Percentiles rank a stretch among this genome's conserved stretches.
phyloP scores from a whole-genome alignment of 2,329 filamentous ascomycete genomes.

The Conoideocrella luteorostrata region DNA sequence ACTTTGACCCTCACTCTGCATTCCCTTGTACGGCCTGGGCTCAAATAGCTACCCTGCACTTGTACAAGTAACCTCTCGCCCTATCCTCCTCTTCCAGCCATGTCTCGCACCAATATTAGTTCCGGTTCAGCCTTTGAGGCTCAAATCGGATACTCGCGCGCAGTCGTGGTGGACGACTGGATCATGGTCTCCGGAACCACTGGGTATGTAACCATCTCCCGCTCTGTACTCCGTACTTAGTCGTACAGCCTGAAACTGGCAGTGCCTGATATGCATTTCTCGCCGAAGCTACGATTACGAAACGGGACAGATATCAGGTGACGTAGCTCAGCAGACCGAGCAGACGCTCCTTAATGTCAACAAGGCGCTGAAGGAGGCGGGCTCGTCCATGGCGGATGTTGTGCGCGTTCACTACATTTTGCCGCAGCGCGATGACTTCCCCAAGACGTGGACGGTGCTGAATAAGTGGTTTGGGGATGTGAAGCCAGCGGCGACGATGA shows the following conservation, averaged over 20 bases:
- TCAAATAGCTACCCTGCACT: no score
- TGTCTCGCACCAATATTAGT: slow-evolving; percentile 35
- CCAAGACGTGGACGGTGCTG: slow-evolving; percentile 42
- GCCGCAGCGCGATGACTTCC: slow-evolving; percentile 40
- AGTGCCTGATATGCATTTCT: not conserved
- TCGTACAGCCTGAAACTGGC: not conserved
- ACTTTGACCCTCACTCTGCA: no score
- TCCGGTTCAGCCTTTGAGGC: slow-evolving; percentile 46
- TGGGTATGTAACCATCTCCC: slow-evolving; percentile 27
- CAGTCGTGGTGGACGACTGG: slow-evolving; percentile 44
- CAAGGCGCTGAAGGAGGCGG: slow-evolving; percentile 37
- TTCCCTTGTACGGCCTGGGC: no score
- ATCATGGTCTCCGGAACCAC: slow-evolving; percentile 50
- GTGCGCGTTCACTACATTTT: slow-evolving; percentile 48
- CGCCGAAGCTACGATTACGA: slow-evolving; percentile 43
- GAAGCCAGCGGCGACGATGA: slow-evolving; percentile 48
- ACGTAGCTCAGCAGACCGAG: slow-evolving; percentile 42
- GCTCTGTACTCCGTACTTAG: no score
- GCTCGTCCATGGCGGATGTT: slow-evolving; percentile 36
- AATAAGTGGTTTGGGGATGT: slow-evolving; percentile 42
- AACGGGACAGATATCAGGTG: slow-evolving; percentile 36
- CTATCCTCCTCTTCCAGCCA: no score
- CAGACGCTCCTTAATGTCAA: slow-evolving; percentile 43
- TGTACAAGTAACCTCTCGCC: no score
- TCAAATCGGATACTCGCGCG: slow-evolving; percentile 48